Evolutionary conservation across 768 basidiomycete genomes (phyloP).

Genomic region (Hericium coralloides): DNA sequence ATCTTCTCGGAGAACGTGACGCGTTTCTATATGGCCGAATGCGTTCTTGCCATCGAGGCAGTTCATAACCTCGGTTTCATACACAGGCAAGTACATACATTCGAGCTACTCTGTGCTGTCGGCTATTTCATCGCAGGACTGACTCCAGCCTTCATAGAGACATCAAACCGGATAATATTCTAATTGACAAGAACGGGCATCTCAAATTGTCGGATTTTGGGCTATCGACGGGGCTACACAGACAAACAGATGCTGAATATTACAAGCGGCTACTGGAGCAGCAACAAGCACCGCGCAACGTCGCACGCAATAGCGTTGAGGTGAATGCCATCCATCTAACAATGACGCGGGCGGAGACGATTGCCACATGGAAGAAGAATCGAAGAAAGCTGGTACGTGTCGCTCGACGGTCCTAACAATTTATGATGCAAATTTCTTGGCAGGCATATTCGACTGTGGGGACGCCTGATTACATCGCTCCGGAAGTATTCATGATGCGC

Average conservation of each 20-base stretch:
- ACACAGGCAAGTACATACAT: slow-evolving; percentile 59
- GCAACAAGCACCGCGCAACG: slow-evolving; percentile 35
- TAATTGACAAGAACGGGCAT: slow-evolving; percentile 96
- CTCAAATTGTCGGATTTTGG: slow-evolving; percentile 98
- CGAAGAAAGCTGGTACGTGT: slow-evolving; percentile 76
- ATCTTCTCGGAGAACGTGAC: slow-evolving; percentile 99
- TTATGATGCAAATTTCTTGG: not conserved
- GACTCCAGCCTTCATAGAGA: slow-evolving; percentile 44
- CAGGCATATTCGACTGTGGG: slow-evolving; percentile 98
- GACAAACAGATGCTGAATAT: slow-evolving; percentile 92
- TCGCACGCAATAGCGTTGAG: slow-evolving; percentile 86
- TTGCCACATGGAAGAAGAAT: slow-evolving; percentile 99
- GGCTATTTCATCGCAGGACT: not conserved
- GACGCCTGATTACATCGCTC: slow-evolving; percentile 94
- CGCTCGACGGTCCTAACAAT: not conserved
- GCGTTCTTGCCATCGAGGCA: slow-evolving; percentile 93
- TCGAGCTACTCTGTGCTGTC: not conserved
- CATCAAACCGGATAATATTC: slow-evolving; percentile 98
- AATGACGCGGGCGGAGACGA: slow-evolving; percentile 86
- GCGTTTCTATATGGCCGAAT: slow-evolving; percentile 96
- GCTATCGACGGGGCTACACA: slow-evolving; percentile 96
- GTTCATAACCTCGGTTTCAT: slow-evolving; percentile 98
- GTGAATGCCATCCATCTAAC: slow-evolving; percentile 96
- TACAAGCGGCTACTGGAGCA: slow-evolving; percentile 81
- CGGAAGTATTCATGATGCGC: slow-evolving; percentile 92